Conservation (phyloP, 2,329 filamentous ascomycete species). For the Nectriaceae sp. region DNA sequence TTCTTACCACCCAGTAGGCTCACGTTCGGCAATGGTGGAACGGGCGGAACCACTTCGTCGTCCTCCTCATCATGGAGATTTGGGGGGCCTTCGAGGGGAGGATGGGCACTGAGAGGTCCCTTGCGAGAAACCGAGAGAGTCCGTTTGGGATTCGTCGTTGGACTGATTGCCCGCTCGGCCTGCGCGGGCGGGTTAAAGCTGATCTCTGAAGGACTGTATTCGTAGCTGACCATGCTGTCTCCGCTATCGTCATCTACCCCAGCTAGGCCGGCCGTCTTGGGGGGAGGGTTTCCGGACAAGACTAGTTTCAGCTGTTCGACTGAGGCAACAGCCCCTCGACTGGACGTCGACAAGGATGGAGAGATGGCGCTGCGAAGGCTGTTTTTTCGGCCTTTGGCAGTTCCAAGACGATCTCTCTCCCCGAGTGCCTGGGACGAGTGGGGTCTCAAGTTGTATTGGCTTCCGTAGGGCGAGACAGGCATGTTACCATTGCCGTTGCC, state of each 20-base stretch:
- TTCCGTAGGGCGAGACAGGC: slow-evolving; percentile 49
- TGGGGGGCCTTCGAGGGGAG: slow-evolving; percentile 33
- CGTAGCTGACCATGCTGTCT: slow-evolving; percentile 73
- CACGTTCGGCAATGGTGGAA: slow-evolving; percentile 54
- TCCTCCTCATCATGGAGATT: slow-evolving; percentile 32
- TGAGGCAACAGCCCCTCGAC: slow-evolving; percentile 55
- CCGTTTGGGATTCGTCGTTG: slow-evolving; percentile 31
- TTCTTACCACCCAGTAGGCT: slow-evolving; percentile 32
- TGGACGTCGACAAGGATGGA: slow-evolving; percentile 44
- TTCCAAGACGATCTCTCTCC: slow-evolving; percentile 32
- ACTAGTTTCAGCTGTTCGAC: slow-evolving; percentile 66
- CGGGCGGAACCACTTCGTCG: slow-evolving; percentile 51
- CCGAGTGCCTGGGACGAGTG: slow-evolving; percentile 45
- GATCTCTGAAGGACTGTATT: slow-evolving; percentile 66
- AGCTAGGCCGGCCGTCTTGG: slow-evolving; percentile 38
- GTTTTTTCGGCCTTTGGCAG: slow-evolving; percentile 52
- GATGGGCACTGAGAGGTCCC: slow-evolving; percentile 48
- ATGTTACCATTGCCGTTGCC: slow-evolving; percentile 38
- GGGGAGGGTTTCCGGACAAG: slow-evolving; percentile 51
- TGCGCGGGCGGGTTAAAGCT: slow-evolving; percentile 54
- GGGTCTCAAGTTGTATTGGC: slow-evolving; percentile 52
- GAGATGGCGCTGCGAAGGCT: slow-evolving; percentile 56
- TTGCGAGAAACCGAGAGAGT: slow-evolving; percentile 39
- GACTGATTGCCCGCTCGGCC: slow-evolving; percentile 33
- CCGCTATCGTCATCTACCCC: slow-evolving; percentile 52